Base-by-base conservation (phyloP, 805 yeast genomes). In the Pichia cephalocereana region DNA sequence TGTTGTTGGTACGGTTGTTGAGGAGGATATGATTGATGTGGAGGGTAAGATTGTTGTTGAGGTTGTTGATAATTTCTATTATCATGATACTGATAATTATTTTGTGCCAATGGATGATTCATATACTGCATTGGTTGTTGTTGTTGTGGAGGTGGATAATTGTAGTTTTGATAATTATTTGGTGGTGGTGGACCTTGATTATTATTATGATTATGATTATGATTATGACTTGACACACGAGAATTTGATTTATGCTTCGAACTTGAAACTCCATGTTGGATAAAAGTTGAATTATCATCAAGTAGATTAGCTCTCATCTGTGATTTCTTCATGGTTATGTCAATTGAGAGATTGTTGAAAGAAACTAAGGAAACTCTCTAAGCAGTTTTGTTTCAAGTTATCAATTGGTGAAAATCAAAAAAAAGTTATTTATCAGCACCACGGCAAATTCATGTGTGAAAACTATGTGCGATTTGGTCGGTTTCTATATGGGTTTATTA, bases 281-380 rank as follows among this genome's bases (percentile, higher is more conserved):
- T 45, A 32, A 44, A 48, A 7, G 48, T 44, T 10, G 48, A 26
- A 6, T 44, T 40, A 17, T 56, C 62, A 45, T 53, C 55, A 41
- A 60, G 32, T 6, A 60, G 48, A 46, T 60, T 53, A 23, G 60
- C 58, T 41, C 63, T 57, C 2, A 60, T 8, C 27, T 59, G 60
- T 34, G 62, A 48, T 41, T 57, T 59, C 17, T 48, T 57, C 54
- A 52, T 52, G 14, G 43, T 27, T 10, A 11, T 30, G 32, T 34
- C n/a, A 12, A 15, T 34, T 14, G 23, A 19, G 23, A 19, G 23
- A 19, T 19, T 19, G 37, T 2, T 14, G 15, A 12, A 14, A 14
- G 18, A 15, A 34, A 5, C 6, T 1, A 23, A 23, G 26, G 6
- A 23, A 5, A 4, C 26, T 23, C 5, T 23, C 26, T 23, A 23